Conservation (phyloP, 2,329 filamentous ascomycete genomes). For the Arthrinium puccinioides region DNA sequence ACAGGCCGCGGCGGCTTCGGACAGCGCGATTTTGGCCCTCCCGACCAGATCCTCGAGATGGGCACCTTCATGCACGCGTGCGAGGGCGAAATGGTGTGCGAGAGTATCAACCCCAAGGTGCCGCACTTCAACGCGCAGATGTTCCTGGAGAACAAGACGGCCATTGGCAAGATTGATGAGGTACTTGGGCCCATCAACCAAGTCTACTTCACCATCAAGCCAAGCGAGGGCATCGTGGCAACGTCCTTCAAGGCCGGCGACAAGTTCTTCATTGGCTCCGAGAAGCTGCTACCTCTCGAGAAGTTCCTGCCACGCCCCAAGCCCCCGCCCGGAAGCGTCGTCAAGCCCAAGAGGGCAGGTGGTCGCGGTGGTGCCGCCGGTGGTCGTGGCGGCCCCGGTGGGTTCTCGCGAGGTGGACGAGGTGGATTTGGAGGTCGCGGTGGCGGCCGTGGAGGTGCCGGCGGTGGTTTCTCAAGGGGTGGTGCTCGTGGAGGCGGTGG, state of each 20-base stretch:
- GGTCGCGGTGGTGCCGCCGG: constrained; percentile 37
- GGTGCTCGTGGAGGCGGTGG: constrained; percentile 25
- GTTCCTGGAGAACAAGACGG: constrained; percentile 95
- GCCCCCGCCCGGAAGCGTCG: constrained; percentile 53
- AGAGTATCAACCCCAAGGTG: constrained; percentile 89
- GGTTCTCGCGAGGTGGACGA: constrained; percentile 15
- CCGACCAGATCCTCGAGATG: constrained; percentile 57
- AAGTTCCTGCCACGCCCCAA: constrained; percentile 97
- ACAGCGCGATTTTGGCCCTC: constrained; percentile 25
- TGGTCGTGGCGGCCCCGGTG: constrained; percentile 20
- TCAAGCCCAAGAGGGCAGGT: constrained; percentile 57
- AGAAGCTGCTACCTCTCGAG: constrained; percentile 92
- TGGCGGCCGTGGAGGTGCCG: constrained; percentile 44
- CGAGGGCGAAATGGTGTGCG: constrained; percentile 97
- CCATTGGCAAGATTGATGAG: constrained; percentile 91
- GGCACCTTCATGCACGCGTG: constrained; percentile 89
- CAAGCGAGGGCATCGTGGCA: constrained; percentile 91
- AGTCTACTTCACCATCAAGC: constrained; percentile 97
- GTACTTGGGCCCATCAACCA: constrained; percentile 96
- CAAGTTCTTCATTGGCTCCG: constrained; percentile 92
- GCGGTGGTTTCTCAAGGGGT: constrained; percentile 26
- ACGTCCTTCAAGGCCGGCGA: constrained; percentile 92
- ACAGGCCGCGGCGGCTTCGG: constrained; percentile 24
- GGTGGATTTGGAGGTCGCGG: constrained; percentile 43
- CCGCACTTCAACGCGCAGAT: constrained; percentile 99